Conservation (phyloP, 2,329 filamentous ascomycete species). For the Colletotrichum echinochloae region DNA sequence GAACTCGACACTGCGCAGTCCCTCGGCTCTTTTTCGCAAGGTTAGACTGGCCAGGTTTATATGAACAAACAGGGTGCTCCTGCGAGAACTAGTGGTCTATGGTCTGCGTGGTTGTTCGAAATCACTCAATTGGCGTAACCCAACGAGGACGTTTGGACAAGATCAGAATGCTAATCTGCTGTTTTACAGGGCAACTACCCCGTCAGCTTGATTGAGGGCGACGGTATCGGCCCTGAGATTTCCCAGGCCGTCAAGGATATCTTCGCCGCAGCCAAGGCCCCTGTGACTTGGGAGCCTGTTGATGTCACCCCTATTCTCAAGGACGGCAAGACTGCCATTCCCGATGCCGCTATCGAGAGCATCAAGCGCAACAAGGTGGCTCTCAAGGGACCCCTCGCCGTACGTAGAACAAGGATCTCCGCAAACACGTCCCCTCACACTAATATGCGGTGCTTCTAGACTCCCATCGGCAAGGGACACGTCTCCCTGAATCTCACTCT, state of each 20-base stretch:
- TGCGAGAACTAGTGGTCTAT: slow-evolving; percentile 37
- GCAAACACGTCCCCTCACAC: background rate
- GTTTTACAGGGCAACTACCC: slow-evolving; percentile 85
- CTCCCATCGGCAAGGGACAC: slow-evolving; percentile 88
- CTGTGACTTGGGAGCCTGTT: slow-evolving; percentile 96
- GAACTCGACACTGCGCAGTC: background rate
- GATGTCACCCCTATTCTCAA: slow-evolving; percentile 95
- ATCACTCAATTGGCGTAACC: slow-evolving; percentile 53
- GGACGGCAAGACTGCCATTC: slow-evolving; percentile 96
- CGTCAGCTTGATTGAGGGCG: slow-evolving; percentile 97
- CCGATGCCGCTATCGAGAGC: slow-evolving; percentile 91
- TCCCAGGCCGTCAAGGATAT: slow-evolving; percentile 98
- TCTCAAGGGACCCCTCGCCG: slow-evolving; percentile 96
- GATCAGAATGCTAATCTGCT: slow-evolving; percentile 31
- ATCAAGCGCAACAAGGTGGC: slow-evolving; percentile 97
- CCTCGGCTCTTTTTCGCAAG: background rate
- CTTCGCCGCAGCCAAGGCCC: slow-evolving; percentile 93
- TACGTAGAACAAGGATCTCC: slow-evolving; percentile 59
- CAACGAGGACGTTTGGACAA: background rate
- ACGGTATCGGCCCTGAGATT: slow-evolving; percentile 98
- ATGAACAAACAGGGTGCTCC: background rate
- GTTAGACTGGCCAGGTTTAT: background rate
- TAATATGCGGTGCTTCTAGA: slow-evolving; percentile 40
- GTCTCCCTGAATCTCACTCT: slow-evolving; percentile 99
- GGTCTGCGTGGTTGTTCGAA: slow-evolving; percentile 45